These are phyloP conservation scores for Pestalotiopsis fici DNA, from an alignment of 2,329 filamentous ascomycete species.

Conservation along the genomic window DNA sequence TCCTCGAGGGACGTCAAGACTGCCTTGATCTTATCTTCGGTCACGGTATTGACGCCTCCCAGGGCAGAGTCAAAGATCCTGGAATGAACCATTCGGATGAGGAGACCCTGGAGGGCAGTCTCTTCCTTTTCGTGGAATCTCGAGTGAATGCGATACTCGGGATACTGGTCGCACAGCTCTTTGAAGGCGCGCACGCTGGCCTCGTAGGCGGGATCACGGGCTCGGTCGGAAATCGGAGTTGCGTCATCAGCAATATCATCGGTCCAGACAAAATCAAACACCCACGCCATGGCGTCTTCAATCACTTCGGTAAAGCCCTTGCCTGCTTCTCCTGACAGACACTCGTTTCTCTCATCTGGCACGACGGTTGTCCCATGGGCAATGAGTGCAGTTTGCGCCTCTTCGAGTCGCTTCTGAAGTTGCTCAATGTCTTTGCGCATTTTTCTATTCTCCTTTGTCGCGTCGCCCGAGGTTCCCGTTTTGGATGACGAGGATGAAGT, in stretches of 20 bases:
- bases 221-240: not conserved
- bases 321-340: not conserved
- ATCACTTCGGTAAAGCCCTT: not conserved
- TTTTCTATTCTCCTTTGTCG: not conserved
- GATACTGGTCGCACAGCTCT: not conserved
- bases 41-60: too few relatives aligned
- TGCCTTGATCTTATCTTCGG: too few relatives aligned
- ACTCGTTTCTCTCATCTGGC: not conserved
- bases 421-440: not conserved
- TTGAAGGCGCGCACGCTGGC: not conserved
- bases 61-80: not conserved
- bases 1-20: not conserved
- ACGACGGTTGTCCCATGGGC: not conserved
- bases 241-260: not conserved
- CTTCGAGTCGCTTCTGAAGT: not conserved
- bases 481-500: not conserved
- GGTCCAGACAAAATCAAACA: not conserved
- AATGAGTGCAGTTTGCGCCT: too few relatives aligned
- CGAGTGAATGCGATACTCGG: not conserved
- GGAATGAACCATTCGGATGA: not conserved
- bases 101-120: not conserved
- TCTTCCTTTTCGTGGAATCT: not conserved
- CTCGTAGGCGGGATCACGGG: not conserved
- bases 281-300: not conserved
- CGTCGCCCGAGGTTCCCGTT: too few relatives aligned